Percentiles rank a stretch among this genome's conserved stretches.
These are phyloP conservation scores for Psidium guajava DNA, from an alignment of 345 rosid genomes.

Conservation along the genomic window DNA sequence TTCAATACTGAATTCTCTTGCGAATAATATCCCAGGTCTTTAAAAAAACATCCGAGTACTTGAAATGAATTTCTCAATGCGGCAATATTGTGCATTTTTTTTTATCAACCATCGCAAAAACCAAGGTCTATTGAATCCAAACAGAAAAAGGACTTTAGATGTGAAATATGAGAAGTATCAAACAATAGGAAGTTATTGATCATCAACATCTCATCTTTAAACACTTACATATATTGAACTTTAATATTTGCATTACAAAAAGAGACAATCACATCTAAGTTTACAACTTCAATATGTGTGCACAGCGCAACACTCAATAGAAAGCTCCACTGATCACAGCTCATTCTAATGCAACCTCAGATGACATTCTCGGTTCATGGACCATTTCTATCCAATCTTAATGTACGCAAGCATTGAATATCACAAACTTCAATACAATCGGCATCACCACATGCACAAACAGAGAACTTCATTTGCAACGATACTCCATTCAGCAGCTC, in stretches of 20 bases:
- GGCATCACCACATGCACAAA: slow-evolving; percentile 88
- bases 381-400: too few relatives aligned
- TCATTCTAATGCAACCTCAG: slow-evolving; percentile 37
- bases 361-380: slow-evolving; percentile 50
- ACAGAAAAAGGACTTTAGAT: not conserved
- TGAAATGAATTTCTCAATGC: not conserved
- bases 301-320: too few relatives aligned
- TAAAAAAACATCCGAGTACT: not conserved
- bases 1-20: too few relatives aligned
- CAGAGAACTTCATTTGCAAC: slow-evolving; percentile 34
- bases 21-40: too few relatives aligned
- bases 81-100: not conserved
- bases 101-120: not conserved
- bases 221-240: too few relatives aligned
- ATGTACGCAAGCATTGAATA: slow-evolving; percentile 86
- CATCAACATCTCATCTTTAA: too few relatives aligned
- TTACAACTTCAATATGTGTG: too few relatives aligned
- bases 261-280: too few relatives aligned
- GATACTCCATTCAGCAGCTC: slow-evolving; percentile 18
- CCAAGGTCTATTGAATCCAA: not conserved
- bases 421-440: slow-evolving; percentile 98
- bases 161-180: not conserved
- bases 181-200: not conserved
- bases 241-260: too few relatives aligned
- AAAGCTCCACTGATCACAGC: too few relatives aligned